phyloP scores from a whole-genome alignment of 202 grass and related monocot species.

The Panicum hallii region DNA sequence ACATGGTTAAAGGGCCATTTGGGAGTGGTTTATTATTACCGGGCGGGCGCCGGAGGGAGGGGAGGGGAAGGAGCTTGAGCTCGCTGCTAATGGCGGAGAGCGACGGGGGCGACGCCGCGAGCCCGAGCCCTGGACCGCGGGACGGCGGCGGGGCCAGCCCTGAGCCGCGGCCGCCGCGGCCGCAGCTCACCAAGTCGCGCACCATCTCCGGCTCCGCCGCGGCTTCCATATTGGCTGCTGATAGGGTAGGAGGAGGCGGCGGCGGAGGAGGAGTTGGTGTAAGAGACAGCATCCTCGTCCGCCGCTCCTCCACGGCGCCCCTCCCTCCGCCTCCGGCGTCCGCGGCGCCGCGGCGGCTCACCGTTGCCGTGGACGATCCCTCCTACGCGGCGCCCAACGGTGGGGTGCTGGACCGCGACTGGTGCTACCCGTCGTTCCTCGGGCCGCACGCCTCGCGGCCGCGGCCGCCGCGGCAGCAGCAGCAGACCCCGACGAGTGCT shows the following conservation, averaged over 20 bases:
- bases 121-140: slow-evolving; percentile 17
- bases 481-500: slow-evolving; percentile 39
- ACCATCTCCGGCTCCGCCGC: slow-evolving; percentile 58
- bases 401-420: slow-evolving; percentile 78
- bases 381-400: slow-evolving; percentile 64
- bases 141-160: slow-evolving; percentile 22
- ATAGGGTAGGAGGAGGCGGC: slow-evolving; percentile 6
- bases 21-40: slow-evolving; percentile 33
- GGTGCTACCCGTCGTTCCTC: slow-evolving; percentile 87
- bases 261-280: not conserved
- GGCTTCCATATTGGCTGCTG: slow-evolving; percentile 20
- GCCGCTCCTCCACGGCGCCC: slow-evolving; percentile 51
- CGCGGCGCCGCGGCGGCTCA: slow-evolving; percentile 42
- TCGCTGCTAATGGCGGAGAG: slow-evolving; percentile 63
- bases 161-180: slow-evolving; percentile 47
- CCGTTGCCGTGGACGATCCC: slow-evolving; percentile 66
- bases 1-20: slow-evolving; percentile 44
- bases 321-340: slow-evolving; percentile 10
- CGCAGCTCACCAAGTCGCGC: slow-evolving; percentile 77
- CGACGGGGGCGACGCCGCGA: slow-evolving; percentile 48
- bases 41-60: slow-evolving; percentile 20
- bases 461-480: slow-evolving; percentile 39
- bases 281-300: slow-evolving; percentile 34
- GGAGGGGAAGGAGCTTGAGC: slow-evolving; percentile 37
- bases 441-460: slow-evolving; percentile 64